Conservation (phyloP, 169 alveolate species). For the Plasmodium berghei region DNA sequence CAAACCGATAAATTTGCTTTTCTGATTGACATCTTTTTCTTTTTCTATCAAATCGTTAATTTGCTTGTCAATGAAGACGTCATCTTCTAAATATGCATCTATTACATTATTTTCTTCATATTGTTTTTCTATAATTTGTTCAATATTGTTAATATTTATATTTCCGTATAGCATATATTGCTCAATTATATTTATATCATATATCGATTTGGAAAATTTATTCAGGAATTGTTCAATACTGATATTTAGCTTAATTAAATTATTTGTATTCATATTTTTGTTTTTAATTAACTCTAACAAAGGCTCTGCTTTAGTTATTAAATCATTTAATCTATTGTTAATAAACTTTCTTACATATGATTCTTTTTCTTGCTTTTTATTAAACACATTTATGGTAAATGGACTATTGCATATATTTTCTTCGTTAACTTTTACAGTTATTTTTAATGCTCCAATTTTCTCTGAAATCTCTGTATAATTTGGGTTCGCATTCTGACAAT, state of each 20-base stretch:
- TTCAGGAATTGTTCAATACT: constrained; percentile 39
- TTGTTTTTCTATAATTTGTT: constrained; percentile 19
- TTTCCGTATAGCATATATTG: constrained; percentile 44
- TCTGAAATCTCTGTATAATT: neutral
- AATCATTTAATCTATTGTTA: constrained; percentile 51
- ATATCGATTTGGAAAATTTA: constrained; percentile 46
- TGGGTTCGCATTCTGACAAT: neutral
- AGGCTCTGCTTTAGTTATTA: constrained; percentile 46
- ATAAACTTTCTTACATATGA: constrained; percentile 41
- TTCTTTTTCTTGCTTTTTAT: constrained; percentile 19
- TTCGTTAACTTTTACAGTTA: constrained; percentile 45
- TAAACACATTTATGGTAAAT: constrained; percentile 47
- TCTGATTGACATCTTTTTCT: neutral
- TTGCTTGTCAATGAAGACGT: constrained; percentile 25
- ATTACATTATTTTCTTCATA: constrained; percentile 17
- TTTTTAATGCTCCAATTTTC: constrained; percentile 22
- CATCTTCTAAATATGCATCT: constrained; percentile 49
- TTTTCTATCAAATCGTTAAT: constrained; percentile 34
- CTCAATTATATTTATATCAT: constrained; percentile 47
- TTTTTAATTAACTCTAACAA: constrained; percentile 44
- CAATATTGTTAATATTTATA: constrained; percentile 12
- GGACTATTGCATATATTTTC: constrained; percentile 67
- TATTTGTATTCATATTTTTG: constrained; percentile 49
- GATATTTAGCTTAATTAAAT: constrained; percentile 36
- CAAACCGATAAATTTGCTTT: too few species aligned